Evolutionary conservation across 257 asterid species (phyloP), one percentile per base, ranked within the genome.

Genomic region (Nicotiana otophora): DNA sequence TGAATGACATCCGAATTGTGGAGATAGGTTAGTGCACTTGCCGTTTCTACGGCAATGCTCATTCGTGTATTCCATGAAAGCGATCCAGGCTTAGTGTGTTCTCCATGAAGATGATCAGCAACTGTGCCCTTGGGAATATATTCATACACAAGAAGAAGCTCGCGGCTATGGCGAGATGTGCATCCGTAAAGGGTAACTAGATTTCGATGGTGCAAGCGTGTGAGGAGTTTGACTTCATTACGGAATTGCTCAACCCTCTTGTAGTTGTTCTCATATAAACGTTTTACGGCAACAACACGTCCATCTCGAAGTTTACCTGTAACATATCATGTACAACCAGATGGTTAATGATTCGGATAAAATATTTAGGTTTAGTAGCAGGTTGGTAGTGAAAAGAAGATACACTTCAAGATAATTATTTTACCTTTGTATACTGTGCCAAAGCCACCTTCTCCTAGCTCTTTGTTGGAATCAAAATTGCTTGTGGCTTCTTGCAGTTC

Each of bases 381-480:
- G 9, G 15, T 4, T 26, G 10, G 26, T 34, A 14, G 63, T 75
- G 80, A 46, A 36, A 23, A 30, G 14, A 70, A 11, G 62, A n/a
- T 20, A n/a, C 42, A 48, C 17, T 75, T 51, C 28, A 26, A 23
- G 46, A 48, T 72, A 20, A 14, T 75, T 23, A 77, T 7, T 77
- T 84, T 26, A 88, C 91, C 91, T 88, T 86, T 86, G 86, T 93
- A 95, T 20, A 95, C 98, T 2, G 88, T 87, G 82, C 98, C 98
- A 81, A 93, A 95, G 64, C 98, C 98, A 54, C 98, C 98, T 85
- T 93, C 93, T 58, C 98, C 98, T 1, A 95, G 90, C 82, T 89
- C 95, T 79, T 88, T 86, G 10, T 86, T 81, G 19, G 88, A 81
- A 82, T 93, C 93, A 46, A 95, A 95, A 28, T 81, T 80, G 79